Evolutionary conservation across 371 early-diverging fungal genomes (phyloP).

Genomic region (Rhizopus arrhizus): DNA sequence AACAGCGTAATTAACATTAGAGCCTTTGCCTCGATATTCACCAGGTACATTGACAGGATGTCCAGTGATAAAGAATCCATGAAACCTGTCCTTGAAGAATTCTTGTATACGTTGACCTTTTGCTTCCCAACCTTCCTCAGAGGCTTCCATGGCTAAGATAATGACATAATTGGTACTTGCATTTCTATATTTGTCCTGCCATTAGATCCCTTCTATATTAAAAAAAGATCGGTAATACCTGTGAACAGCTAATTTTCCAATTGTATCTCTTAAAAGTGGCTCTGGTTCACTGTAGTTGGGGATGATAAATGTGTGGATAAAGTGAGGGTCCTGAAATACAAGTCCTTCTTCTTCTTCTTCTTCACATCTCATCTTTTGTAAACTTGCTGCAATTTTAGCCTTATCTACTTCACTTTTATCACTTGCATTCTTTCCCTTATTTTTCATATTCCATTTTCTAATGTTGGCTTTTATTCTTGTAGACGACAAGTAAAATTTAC

Average conservation of each 20-base stretch:
- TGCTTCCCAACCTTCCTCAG: constrained; percentile 57
- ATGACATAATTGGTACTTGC: constrained; percentile 54
- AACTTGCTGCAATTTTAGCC: constrained; percentile 12
- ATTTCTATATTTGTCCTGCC: constrained; percentile 26
- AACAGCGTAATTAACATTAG: constrained; percentile 77
- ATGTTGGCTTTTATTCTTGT: constrained; percentile 37
- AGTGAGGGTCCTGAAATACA: constrained; percentile 9
- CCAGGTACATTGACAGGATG: constrained; percentile 71
- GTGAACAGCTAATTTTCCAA: constrained; percentile 43
- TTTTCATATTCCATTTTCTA: constrained; percentile 31
- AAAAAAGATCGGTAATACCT: constrained; percentile 27
- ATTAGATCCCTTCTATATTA: neutral
- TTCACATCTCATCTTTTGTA: constrained; percentile 9
- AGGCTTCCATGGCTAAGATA: constrained; percentile 79
- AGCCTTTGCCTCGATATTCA: constrained; percentile 77
- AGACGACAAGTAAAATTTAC: constrained; percentile 46
- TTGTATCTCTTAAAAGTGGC: constrained; percentile 47
- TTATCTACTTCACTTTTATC: constrained; percentile 20
- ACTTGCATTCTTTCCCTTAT: constrained; percentile 6
- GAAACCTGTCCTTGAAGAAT: constrained; percentile 52
- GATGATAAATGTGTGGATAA: constrained; percentile 57
- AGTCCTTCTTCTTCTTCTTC: constrained; percentile 18
- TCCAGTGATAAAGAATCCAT: constrained; percentile 62
- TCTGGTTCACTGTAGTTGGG: constrained; percentile 68
- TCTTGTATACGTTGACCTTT: constrained; percentile 63